Conservation (phyloP, 1,139 yeast species). For the Hanseniaspora gamundiae region DNA sequence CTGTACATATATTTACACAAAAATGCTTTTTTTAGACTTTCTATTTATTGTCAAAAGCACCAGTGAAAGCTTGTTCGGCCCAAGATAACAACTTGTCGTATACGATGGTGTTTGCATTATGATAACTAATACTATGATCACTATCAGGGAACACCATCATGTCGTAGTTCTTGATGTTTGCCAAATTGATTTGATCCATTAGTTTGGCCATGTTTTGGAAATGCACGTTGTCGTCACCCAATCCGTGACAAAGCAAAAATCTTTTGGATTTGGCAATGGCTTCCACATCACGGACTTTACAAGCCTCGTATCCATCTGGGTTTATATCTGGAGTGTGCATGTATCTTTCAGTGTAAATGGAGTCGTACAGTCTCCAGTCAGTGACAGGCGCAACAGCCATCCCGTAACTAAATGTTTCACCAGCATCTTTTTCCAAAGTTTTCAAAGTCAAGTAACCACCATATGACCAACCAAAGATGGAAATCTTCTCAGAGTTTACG, state of each 20-base stretch:
- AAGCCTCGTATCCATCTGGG: slow-evolving; percentile 40
- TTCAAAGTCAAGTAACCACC: slow-evolving; percentile 72
- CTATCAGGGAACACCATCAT: slow-evolving; percentile 69
- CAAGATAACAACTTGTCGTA: slow-evolving; percentile 53
- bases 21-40: too few relatives aligned
- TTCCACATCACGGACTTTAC: slow-evolving; percentile 40
- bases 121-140: slow-evolving; percentile 59
- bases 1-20: too few relatives aligned
- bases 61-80: slow-evolving; percentile 43
- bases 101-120: slow-evolving; percentile 55
- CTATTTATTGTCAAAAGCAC: slow-evolving; percentile 24
- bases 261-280: slow-evolving; percentile 37
- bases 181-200: slow-evolving; percentile 47
- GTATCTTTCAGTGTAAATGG: slow-evolving; percentile 68
- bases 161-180: slow-evolving; percentile 55
- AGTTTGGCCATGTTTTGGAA: slow-evolving; percentile 59
- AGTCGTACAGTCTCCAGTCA: slow-evolving; percentile 63
- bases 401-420: slow-evolving; percentile 53
- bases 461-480: slow-evolving; percentile 79
- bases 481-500: slow-evolving; percentile 47
- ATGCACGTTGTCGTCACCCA: slow-evolving; percentile 78
- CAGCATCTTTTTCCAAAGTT: slow-evolving; percentile 54
- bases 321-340: slow-evolving; percentile 61
- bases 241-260: slow-evolving; percentile 64
- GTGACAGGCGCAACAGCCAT: slow-evolving; percentile 77